Evolutionary conservation across 2,329 filamentous ascomycete species (phyloP).

Genomic region (Cadophora sp.): DNA sequence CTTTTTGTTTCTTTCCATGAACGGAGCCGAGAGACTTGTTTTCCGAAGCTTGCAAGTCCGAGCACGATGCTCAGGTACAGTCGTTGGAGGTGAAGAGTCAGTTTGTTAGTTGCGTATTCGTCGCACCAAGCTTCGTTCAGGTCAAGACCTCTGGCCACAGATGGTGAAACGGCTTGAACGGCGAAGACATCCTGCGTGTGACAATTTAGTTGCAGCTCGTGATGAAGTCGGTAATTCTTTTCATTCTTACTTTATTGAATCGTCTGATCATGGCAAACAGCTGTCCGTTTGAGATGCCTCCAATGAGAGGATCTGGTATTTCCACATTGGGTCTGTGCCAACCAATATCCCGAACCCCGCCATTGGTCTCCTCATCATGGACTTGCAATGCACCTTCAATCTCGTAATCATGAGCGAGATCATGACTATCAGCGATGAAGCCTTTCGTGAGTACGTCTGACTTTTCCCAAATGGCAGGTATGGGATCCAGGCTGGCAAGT

Average conservation of each 20-base stretch:
- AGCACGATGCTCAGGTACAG: slow-evolving; percentile 33
- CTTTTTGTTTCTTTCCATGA: slow-evolving; percentile 35
- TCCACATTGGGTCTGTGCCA: slow-evolving; percentile 20
- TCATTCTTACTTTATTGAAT: slow-evolving; percentile 34
- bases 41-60: slow-evolving; percentile 29
- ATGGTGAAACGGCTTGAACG: slow-evolving; percentile 25
- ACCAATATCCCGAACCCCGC: slow-evolving; percentile 13
- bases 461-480: neutral
- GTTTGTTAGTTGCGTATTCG: slow-evolving; percentile 33
- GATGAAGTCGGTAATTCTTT: neutral
- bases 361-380: neutral
- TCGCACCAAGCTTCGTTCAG: slow-evolving; percentile 31
- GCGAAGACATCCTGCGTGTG: slow-evolving; percentile 21
- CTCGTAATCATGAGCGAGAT: neutral
- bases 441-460: neutral
- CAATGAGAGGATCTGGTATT: slow-evolving; percentile 20
- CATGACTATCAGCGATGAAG: slow-evolving; percentile 21
- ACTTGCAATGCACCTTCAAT: slow-evolving; percentile 15
- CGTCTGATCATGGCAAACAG: slow-evolving; percentile 31
- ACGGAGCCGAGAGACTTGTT: slow-evolving; percentile 33
- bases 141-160: slow-evolving; percentile 30
- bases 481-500: neutral
- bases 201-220: slow-evolving; percentile 23
- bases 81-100: slow-evolving; percentile 32
- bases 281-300: slow-evolving; percentile 4